Conservation (phyloP, 805 yeast species). For the Wickerhamiella occidentalis region DNA sequence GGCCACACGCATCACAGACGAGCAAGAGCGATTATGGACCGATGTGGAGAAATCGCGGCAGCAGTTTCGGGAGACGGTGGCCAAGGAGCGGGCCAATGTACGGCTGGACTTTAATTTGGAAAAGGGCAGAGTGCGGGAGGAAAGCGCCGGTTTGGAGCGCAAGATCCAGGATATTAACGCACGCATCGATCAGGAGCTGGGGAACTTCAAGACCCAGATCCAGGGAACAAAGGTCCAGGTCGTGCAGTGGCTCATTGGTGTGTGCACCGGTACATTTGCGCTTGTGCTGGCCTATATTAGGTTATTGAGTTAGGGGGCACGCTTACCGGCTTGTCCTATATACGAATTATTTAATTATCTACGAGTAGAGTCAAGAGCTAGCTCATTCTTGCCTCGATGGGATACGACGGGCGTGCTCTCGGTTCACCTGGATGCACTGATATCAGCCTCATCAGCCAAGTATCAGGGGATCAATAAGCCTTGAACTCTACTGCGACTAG, state of each 20-base stretch:
- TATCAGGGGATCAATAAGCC: no score
- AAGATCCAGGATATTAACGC: constrained; percentile 92
- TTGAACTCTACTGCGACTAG: no score
- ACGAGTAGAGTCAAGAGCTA: no score
- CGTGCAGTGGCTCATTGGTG: constrained; percentile 97
- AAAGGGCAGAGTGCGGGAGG: constrained; percentile 92
- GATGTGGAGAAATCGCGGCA: constrained; percentile 81
- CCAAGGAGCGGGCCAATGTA: constrained; percentile 80
- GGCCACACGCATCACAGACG: constrained; percentile 66
- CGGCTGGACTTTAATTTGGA: constrained; percentile 83
- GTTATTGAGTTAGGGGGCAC: constrained; percentile 43
- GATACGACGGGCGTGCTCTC: no score
- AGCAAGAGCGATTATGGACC: constrained; percentile 70
- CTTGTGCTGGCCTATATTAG: constrained; percentile 84
- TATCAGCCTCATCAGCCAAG: no score
- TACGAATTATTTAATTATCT: no score
- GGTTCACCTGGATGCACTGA: no score
- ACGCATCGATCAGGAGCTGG: constrained; percentile 86
- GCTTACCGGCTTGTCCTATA: no score
- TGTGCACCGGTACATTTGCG: constrained; percentile 96
- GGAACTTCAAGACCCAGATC: constrained; percentile 89
- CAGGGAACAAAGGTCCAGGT: constrained; percentile 94
- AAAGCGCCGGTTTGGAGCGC: constrained; percentile 80
- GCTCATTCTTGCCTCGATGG: no score
- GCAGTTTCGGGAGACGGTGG: constrained; percentile 78